Evolutionary conservation across 1,139 yeast species (phyloP).

Genomic region (Debaryomyces fabryi): DNA sequence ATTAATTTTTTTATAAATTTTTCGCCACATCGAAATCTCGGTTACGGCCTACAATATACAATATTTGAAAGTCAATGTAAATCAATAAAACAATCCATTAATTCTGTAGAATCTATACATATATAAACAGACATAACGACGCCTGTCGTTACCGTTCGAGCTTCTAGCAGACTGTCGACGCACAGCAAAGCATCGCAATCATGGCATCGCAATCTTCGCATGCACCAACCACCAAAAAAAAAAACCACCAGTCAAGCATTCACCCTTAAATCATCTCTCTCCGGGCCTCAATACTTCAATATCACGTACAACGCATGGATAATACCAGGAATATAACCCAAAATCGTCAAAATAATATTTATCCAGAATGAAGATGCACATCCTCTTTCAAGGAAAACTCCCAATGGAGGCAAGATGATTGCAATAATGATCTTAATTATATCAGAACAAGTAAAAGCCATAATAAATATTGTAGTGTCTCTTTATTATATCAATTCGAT

Average conservation of each 20-base stretch:
- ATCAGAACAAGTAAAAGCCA: constrained; percentile 58
- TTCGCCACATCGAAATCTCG: background rate
- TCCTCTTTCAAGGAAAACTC: constrained; percentile 73
- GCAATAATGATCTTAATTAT: constrained; percentile 66
- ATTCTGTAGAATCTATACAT: background rate
- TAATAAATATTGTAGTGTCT: constrained; percentile 18
- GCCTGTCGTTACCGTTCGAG: background rate
- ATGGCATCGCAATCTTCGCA: background rate
- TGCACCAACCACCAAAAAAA: background rate
- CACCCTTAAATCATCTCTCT: background rate
- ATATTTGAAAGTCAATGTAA: background rate
- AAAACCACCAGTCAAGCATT: background rate
- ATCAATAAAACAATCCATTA: background rate
- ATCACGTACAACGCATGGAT: constrained; percentile 66
- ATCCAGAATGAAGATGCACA: constrained; percentile 58
- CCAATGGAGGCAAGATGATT: constrained; percentile 70
- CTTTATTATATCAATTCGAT: background rate
- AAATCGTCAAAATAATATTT: constrained; percentile 59
- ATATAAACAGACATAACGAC: background rate
- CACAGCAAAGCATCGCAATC: background rate
- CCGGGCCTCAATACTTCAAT: constrained; percentile 28
- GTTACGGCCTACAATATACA: background rate
- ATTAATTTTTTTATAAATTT: constrained; percentile 2
- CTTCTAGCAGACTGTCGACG: background rate
- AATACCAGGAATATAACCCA: constrained; percentile 70